A percentile compares a stretch with the other conserved stretches of the same genome.
These are phyloP conservation scores for Fistulinella prunicolor DNA, from an alignment of 768 basidiomycete species.

Conservation along the genomic window DNA sequence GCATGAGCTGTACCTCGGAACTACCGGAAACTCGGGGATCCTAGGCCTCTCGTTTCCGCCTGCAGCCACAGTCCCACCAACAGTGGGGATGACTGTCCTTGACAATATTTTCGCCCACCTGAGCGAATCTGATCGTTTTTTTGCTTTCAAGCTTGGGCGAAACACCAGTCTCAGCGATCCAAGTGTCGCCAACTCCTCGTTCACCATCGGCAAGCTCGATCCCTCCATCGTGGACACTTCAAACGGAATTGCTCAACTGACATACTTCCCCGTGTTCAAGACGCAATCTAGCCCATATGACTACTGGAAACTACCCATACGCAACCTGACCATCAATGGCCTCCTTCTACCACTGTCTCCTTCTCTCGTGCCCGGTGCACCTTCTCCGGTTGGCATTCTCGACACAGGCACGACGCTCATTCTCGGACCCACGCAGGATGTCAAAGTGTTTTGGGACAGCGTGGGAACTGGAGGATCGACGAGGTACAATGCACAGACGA, in stretches of 20 bases:
- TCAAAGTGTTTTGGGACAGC: constrained; percentile 49
- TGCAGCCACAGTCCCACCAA: constrained; percentile 44
- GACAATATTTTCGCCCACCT: constrained; percentile 47
- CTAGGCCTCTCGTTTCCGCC: constrained; percentile 52
- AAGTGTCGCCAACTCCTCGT: constrained; percentile 36
- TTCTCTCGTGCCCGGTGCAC: constrained; percentile 43
- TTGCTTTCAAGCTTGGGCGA: constrained; percentile 50
- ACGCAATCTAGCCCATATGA: constrained; percentile 39
- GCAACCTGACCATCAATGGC: constrained; percentile 43
- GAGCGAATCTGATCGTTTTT: constrained; percentile 41
- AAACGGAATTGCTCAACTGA: constrained; percentile 32
- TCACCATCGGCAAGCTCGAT: constrained; percentile 54
- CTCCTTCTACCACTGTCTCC: constrained; percentile 39
- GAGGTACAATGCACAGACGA: constrained; percentile 33
- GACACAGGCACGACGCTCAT: constrained; percentile 63
- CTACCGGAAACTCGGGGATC: constrained; percentile 52
- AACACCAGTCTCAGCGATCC: constrained; percentile 17
- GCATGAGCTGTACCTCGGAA: constrained; percentile 40
- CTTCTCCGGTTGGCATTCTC: constrained; percentile 51
- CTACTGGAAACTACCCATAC: constrained; percentile 58
- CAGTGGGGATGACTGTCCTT: constrained; percentile 43
- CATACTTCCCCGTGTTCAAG: constrained; percentile 40
- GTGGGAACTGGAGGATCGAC: constrained; percentile 40
- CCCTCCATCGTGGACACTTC: constrained; percentile 18
- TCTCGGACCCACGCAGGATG: constrained; percentile 51